Conservation (phyloP, 257 asterid species). For the Solanum clarkiae region DNA sequence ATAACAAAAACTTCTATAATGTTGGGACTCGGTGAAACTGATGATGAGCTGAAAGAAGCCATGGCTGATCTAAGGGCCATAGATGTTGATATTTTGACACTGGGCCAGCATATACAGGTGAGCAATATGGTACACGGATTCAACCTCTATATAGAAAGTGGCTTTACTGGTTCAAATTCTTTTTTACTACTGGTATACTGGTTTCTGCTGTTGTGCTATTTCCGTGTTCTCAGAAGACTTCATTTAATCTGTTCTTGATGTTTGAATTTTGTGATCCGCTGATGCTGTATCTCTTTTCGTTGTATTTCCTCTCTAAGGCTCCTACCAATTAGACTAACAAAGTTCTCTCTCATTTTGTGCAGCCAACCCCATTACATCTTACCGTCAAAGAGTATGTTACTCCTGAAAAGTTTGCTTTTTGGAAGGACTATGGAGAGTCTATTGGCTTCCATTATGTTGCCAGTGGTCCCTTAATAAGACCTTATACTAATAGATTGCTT, state of each 20-base stretch:
- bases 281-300: background rate
- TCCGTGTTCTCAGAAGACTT: background rate
- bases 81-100: slow-evolving; percentile 82
- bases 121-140: background rate
- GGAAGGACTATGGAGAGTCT: slow-evolving; percentile 98
- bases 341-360: slow-evolving; percentile 11
- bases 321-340: background rate
- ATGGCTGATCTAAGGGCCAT: slow-evolving; percentile 87
- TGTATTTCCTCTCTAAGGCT: background rate
- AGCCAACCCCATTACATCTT: slow-evolving; percentile 97
- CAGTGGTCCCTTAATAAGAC: slow-evolving; percentile 89
- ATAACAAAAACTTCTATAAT: slow-evolving; percentile 84
- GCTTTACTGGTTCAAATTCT: background rate
- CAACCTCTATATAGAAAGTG: background rate
- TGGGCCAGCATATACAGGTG: slow-evolving; percentile 95
- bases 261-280: background rate
- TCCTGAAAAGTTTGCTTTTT: slow-evolving; percentile 79
- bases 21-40: slow-evolving; percentile 98
- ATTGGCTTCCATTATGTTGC: slow-evolving; percentile 95
- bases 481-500: background rate
- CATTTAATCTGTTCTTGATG: background rate
- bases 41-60: slow-evolving; percentile 82
- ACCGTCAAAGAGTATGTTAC: slow-evolving; percentile 80
- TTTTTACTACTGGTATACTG: background rate
- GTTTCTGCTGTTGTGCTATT: background rate